Base-by-base conservation (phyloP, 2,329 filamentous ascomycete species). In the Aureobasidium mangrovei region DNA sequence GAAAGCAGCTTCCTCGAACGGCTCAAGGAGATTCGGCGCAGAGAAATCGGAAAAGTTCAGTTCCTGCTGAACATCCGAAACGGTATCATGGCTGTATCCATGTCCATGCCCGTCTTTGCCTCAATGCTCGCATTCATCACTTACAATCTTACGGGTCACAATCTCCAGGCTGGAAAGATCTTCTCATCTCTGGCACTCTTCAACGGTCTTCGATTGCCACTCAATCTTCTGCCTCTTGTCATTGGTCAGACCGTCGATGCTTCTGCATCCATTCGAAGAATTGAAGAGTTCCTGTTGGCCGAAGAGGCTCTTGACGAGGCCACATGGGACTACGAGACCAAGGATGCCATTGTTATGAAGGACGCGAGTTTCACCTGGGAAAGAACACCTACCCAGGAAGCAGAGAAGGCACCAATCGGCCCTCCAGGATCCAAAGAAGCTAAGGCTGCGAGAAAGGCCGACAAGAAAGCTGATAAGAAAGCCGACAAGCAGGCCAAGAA, bases 101-200 rank as follows among this genome's bases (percentile, higher is more conserved):
- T 95, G 78, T 86, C 88, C 0, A 79, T 95, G 64, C 91, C 93
- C 5, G 87, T 95, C 52, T 96, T 97, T 62, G 90, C 91, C 0
- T 94, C 91, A 1, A 96, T 97, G 89, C 70, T 97, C 39, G 82
- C 91, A 0, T 97, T 97, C 69, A 91, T 97, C 69, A 91, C 88
- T 0, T 84, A 79, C 61, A 77, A 78, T 1, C 69, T 81, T n/a
- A 74, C 80, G 1, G 75, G 85, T 56, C 84, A 90, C 61, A 68
- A 69, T 29, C 77, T 97, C 18, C 75, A 81, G 1, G 84, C 93
- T 0, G 88, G 90, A 0, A 76, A 83, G 27, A 80, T 97, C 35
- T 97, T 98, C 72, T 96, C 91, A 0, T 97, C 91, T 0, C 77
- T 97, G 10, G 91, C 91, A 0, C 73, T 97, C 6, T 98, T 97